Evolutionary conservation across 352 stramenopile species (phyloP), one percentile per base, ranked within the genome.

Genomic region (Pythium oligandrum): DNA sequence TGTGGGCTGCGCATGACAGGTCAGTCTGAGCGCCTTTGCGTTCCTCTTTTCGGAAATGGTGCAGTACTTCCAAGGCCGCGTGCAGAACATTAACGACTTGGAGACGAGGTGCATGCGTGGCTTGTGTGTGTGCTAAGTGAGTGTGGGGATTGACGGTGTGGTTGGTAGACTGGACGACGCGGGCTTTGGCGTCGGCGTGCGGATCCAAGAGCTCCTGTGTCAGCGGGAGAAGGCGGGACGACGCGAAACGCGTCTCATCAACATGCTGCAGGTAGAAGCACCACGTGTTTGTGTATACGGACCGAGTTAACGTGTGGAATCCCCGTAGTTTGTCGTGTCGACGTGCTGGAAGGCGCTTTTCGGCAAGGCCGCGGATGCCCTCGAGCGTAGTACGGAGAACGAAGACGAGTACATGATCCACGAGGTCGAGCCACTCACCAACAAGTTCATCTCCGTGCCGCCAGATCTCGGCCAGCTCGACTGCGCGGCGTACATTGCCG

Each of bases 361-460:
- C 68, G 95, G 95, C 45, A 98, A 98, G 67, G 79, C 89, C 8
- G 96, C 96, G 1, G 96, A 99, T 59, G 97, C 92, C 9, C 78
- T 99, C 31, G 95, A 99, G 75, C 78, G 93, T 54, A 98, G 88
- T 58, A 98, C 96, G 36, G 93, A 98, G 68, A 97, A 98, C 68
- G 92, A 97, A n/a, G 86, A 98, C 71, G 95, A 98, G 84, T 99
- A 97, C 75, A 98, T 98, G 94, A 98, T 98, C 64, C 86, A 97
- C 63, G 90, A 97, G 63, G 68, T 93, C 44, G 87, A 96, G 56
- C 92, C 92, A 30, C 69, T 98, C n/a, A 96, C 90, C 17, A 98
- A 96, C 72, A 98, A 93, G 53, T 99, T 98, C 74, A 95, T 98
- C 51, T 98, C 90, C 33, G 95, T 98, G 46, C 96, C 96, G 4